Base-by-base conservation (phyloP, 768 basidiomycete genomes). In the Tricholoma flavovirens region DNA sequence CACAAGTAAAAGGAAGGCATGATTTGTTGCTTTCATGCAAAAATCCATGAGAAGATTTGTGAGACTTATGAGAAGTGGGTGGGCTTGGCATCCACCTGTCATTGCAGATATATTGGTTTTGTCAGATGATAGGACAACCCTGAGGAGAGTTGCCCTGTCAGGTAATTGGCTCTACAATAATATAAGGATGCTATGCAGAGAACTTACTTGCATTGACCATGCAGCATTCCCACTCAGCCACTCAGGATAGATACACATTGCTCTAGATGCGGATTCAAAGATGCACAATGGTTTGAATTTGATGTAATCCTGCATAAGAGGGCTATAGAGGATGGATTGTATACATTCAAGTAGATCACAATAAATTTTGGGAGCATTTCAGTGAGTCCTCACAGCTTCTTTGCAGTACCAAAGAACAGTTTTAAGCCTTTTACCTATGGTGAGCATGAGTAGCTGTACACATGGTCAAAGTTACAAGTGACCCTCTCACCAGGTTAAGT, bases 241-340 rank as follows among this genome's bases (percentile, higher is more conserved):
- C 46, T 69, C 62, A 5, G 35, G 55, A 22, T 66, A 67, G 5
- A 64, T 51, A 4, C 58, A 42, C 32, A 59, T 50, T 8, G 62
- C 17, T 14, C 43, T 29, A 33, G 43, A 60, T 14, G 59, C 58
- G 2, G 40, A 52, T n/a, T 50, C 51, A 51, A 52, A 67, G 6
- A 67, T 49, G 4, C 51, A 36, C 3, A 56, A 57, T n/a, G 65
- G 63, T 7, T 19, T 53, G 17, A 68, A 60, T 1, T 62, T 40
- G 17, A 72, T 60, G 38, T 65, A 46, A 12, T 68, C 59, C 15
- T 59, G 42, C 2, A 74, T 38, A 1, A 67, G 48, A 1, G 66
- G 71, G 53, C 61, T 54, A 30, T 59, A n/a, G n/a, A n/a, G n/a
- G n/a, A n/a, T n/a, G n/a, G n/a, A n/a, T n/a, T n/a, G n/a, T n/a